Conservation (phyloP, 257 asterid species). For the Oldenlandia corymbosa region DNA sequence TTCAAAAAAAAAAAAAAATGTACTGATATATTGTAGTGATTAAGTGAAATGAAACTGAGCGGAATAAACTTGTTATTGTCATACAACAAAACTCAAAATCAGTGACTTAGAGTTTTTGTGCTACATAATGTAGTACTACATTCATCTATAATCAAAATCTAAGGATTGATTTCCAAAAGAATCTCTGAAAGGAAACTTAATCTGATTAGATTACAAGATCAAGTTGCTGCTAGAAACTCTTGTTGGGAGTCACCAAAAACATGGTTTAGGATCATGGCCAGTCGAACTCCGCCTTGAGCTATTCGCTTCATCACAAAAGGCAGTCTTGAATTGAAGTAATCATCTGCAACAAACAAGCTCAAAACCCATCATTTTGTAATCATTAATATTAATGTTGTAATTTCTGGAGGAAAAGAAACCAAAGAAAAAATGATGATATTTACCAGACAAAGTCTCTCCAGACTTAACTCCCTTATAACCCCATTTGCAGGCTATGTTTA, state of each 20-base stretch:
- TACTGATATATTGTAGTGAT: too few species aligned
- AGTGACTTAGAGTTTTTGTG: too few species aligned
- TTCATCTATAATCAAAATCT: background rate
- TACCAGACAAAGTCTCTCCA: constrained; percentile 83
- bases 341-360: constrained; percentile 31
- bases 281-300: constrained; percentile 92
- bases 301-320: constrained; percentile 77
- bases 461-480: constrained; percentile 73
- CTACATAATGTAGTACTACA: too few species aligned
- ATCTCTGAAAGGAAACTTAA: background rate
- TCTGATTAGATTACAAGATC: background rate
- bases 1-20: too few species aligned
- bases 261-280: constrained; percentile 71
- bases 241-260: constrained; percentile 35
- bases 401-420: background rate
- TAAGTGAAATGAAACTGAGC: too few species aligned
- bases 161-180: background rate
- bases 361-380: background rate
- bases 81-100: too few species aligned
- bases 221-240: constrained; percentile 34
- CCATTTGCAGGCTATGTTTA: constrained; percentile 77
- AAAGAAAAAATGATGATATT: background rate
- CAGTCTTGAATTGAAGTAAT: constrained; percentile 67
- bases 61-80: too few species aligned
- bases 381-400: background rate